These are phyloP conservation scores for Phytophthora colocasiae DNA, from an alignment of 352 stramenopile species.

Conservation along the genomic window DNA sequence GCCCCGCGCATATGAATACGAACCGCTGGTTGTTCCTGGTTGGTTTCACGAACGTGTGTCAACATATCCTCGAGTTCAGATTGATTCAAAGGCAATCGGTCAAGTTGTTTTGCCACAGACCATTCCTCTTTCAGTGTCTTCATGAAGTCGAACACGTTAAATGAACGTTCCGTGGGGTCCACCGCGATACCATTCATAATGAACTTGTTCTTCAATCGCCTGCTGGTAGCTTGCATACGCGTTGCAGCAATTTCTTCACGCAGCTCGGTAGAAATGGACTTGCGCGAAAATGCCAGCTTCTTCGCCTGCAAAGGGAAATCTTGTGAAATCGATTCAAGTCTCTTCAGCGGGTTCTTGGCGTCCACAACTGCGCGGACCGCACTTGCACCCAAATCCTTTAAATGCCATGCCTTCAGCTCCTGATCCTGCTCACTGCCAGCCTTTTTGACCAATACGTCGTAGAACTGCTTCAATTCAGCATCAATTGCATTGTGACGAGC, in stretches of 20 bases:
- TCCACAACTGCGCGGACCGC: conserved; percentile 75
- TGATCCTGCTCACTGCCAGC: conserved; percentile 44
- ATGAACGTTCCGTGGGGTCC: conserved; percentile 82
- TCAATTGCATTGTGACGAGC: conserved; percentile 52
- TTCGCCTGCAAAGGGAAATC: conserved; percentile 91
- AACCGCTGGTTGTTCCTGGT: conserved; percentile 47
- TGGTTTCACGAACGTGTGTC: conserved; percentile 59
- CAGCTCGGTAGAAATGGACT: conserved; percentile 57
- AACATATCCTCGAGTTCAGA: conserved; percentile 70
- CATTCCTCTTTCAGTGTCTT: conserved; percentile 79
- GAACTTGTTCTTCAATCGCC: conserved; percentile 69
- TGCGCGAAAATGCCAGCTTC: conserved; percentile 75
- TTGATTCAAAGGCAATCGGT: conserved; percentile 48
- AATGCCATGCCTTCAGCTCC: conserved; percentile 85
- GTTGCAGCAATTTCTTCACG: conserved; percentile 49
- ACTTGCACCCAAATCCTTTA: conserved; percentile 90
- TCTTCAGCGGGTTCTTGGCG: conserved; percentile 78
- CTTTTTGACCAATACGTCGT: conserved; percentile 59
- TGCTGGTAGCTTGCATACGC: conserved; percentile 39
- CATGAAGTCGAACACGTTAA: conserved; percentile 94
- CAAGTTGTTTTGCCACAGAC: conserved; percentile 76
- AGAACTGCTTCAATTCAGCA: conserved; percentile 59
- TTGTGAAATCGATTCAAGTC: conserved; percentile 82
- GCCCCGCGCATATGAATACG: conserved; percentile 76
- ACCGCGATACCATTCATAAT: conserved; percentile 90